phyloP scores from a whole-genome alignment of 352 stramenopile species.

The Pythium sukuiense region DNA sequence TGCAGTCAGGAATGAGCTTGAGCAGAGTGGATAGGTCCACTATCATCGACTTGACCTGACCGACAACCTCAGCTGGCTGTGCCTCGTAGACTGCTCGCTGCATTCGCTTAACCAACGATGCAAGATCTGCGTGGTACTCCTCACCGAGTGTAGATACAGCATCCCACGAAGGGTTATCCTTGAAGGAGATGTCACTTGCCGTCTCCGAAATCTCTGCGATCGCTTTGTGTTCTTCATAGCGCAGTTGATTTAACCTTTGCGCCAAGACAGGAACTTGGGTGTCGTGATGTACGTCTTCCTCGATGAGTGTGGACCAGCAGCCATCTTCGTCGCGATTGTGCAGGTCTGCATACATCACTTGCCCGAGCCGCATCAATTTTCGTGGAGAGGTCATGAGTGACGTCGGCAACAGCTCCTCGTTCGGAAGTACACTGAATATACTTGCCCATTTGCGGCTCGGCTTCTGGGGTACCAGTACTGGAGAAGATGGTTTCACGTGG shows the following conservation, averaged over 20 bases:
- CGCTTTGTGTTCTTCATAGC: conserved; percentile 7
- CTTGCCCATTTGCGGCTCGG: conserved; percentile 11
- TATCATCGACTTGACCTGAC: conserved; percentile 13
- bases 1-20: conserved; percentile 61
- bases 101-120: not conserved
- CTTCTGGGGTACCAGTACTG: no score
- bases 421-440: conserved; percentile 15
- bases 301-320: not conserved
- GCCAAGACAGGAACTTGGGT: not conserved
- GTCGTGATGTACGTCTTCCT: not conserved
- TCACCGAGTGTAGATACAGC: not conserved
- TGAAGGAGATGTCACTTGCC: not conserved
- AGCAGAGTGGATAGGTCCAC: conserved; percentile 37
- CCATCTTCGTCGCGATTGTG: not conserved
- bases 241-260: conserved; percentile 3
- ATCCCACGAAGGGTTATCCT: not conserved
- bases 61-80: not conserved
- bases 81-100: not conserved
- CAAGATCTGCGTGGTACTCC: conserved; percentile 2
- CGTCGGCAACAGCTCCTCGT: conserved; percentile 14
- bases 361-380: not conserved
- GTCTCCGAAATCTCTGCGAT: not conserved
- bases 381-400: not conserved
- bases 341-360: not conserved
- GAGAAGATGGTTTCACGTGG: not conserved